Percentiles rank a stretch among this genome's conserved stretches.
Conservation (phyloP, 2,329 filamentous ascomycete species). For the Colletotrichum trifolii region DNA sequence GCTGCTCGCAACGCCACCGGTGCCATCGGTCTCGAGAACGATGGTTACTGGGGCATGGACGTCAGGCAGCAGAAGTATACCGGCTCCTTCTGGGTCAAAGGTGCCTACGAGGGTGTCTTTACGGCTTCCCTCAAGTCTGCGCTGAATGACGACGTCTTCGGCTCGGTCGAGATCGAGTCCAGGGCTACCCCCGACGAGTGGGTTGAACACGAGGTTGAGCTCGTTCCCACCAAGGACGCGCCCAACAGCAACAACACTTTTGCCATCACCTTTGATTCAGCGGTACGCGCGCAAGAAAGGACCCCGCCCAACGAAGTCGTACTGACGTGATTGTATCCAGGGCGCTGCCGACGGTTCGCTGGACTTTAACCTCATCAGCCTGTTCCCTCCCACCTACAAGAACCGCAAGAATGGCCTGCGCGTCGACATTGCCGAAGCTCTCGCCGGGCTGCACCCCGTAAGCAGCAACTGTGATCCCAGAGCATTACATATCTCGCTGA, state of each 20-base stretch:
- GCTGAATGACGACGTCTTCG: conserved; percentile 57
- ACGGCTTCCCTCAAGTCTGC: conserved; percentile 59
- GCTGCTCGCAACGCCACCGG: conserved; percentile 43
- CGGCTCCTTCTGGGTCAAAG: conserved; percentile 65
- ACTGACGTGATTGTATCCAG: conserved; percentile 36
- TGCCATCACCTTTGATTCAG: conserved; percentile 62
- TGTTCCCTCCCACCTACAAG: conserved; percentile 72
- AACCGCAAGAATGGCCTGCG: conserved; percentile 67
- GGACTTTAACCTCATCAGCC: conserved; percentile 67
- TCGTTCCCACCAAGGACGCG: conserved; percentile 57
- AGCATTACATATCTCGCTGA: neutral
- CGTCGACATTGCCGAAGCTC: conserved; percentile 63
- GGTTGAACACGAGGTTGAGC: conserved; percentile 61
- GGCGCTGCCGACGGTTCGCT: conserved; percentile 54
- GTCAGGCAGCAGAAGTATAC: conserved; percentile 59
- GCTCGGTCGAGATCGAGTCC: conserved; percentile 58
- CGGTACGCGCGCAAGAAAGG: conserved; percentile 38
- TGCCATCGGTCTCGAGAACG: conserved; percentile 61
- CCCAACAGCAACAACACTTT: conserved; percentile 68
- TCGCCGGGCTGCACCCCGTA: conserved; percentile 63
- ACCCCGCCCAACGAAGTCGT: neutral
- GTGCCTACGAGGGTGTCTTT: conserved; percentile 58
- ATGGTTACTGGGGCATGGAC: conserved; percentile 68
- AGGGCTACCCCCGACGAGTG: conserved; percentile 54
- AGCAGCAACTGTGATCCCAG: conserved; percentile 31